Evolutionary conservation across 208 protist genomes (phyloP).

Genomic region (Trypanosomatidae sp.): DNA sequence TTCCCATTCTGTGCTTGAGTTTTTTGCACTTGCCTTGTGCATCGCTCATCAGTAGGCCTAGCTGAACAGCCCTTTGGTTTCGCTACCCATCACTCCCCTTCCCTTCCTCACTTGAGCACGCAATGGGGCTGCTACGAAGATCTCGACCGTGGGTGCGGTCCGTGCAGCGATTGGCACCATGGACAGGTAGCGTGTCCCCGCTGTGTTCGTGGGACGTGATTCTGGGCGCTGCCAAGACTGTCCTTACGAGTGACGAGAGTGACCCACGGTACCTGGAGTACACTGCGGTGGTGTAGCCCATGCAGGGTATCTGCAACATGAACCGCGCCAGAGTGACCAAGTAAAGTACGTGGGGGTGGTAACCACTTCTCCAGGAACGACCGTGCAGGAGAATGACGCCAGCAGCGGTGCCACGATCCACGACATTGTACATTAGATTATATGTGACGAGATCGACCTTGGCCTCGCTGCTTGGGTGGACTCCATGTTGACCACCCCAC

Average conservation of each 20-base stretch:
- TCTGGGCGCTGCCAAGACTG: conserved; percentile 31
- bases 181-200: conserved; percentile 39
- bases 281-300: conserved; percentile 41
- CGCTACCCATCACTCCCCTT: background rate
- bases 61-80: background rate
- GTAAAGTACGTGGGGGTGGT: conserved; percentile 37
- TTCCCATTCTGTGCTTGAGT: background rate
- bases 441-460: conserved; percentile 50
- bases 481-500: conserved; percentile 64
- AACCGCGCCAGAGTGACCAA: conserved; percentile 53
- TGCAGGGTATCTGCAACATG: conserved; percentile 59
- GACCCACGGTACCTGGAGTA: conserved; percentile 56
- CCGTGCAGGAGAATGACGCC: conserved; percentile 67
- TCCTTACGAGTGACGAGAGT: conserved; percentile 40
- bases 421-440: conserved; percentile 51
- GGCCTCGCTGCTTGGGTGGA: conserved; percentile 63
- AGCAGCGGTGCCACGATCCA: conserved; percentile 63
- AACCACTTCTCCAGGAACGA: conserved; percentile 49
- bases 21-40: background rate
- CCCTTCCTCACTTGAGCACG: background rate
- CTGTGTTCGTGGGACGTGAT: conserved; percentile 34
- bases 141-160: conserved; percentile 50
- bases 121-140: conserved; percentile 14
- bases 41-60: background rate
- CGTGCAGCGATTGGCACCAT: conserved; percentile 53